Evolutionary conservation across 2,329 filamentous ascomycete genomes (phyloP).

Genomic region (Botrytis squamosa): DNA sequence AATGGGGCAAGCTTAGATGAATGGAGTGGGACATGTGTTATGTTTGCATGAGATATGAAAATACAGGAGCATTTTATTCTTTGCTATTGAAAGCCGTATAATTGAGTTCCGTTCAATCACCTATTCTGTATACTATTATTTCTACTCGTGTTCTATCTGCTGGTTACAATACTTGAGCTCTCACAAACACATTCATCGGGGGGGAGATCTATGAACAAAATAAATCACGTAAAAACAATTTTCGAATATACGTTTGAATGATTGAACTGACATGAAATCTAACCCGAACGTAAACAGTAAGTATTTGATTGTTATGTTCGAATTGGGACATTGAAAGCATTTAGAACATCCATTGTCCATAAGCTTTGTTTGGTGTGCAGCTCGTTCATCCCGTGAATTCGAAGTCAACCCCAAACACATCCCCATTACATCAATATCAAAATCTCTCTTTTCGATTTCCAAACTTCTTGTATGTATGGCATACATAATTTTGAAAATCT

Average conservation of each 20-base stretch:
- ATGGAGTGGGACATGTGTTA: slow-evolving; percentile 4
- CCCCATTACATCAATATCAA: background rate
- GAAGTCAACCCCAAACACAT: too few relatives aligned
- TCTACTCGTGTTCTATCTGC: background rate
- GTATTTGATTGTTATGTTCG: background rate
- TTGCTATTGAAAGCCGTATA: background rate
- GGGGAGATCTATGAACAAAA: background rate
- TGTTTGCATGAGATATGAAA: slow-evolving; percentile 19
- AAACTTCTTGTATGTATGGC: background rate
- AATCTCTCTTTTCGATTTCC: background rate
- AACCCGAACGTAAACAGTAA: background rate
- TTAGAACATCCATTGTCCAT: background rate
- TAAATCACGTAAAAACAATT: background rate
- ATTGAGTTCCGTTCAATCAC: background rate
- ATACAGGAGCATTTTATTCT: slow-evolving; percentile 7
- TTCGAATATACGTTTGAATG: background rate
- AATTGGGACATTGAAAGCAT: background rate
- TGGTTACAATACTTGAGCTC: background rate
- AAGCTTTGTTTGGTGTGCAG: background rate
- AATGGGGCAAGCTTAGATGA: background rate
- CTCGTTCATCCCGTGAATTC: background rate
- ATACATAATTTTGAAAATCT: background rate
- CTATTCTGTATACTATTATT: background rate
- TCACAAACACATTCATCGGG: background rate
- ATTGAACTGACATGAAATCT: background rate